Percentiles rank a stretch among this genome's conserved stretches.
Conservation (phyloP, 805 yeast genomes). For the Yarrowia bubula region DNA sequence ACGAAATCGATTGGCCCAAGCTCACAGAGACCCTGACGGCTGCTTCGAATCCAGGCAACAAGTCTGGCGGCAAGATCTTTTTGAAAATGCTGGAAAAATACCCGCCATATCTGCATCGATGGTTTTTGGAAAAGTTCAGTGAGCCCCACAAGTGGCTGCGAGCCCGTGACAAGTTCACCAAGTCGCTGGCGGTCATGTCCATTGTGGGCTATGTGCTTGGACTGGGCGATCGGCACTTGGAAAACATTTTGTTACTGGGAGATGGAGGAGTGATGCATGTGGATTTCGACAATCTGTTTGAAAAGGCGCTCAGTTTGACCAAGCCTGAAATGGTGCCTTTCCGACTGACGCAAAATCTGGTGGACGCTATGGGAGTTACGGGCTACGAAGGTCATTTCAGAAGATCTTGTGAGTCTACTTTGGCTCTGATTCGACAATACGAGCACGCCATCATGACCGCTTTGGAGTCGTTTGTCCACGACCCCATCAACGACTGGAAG, state of each 20-base stretch:
- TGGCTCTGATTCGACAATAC: slow-evolving; percentile 65
- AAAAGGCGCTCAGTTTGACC: slow-evolving; percentile 64
- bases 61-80: slow-evolving; percentile 34
- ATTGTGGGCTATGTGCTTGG: slow-evolving; percentile 94
- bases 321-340: slow-evolving; percentile 96
- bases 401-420: slow-evolving; percentile 79
- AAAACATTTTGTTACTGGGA: slow-evolving; percentile 74
- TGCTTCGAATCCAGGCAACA: slow-evolving; percentile 33
- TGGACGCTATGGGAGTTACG: slow-evolving; percentile 83
- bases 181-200: slow-evolving; percentile 93
- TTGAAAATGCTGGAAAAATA: slow-evolving; percentile 40
- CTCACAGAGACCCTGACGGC: slow-evolving; percentile 29
- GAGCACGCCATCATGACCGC: slow-evolving; percentile 86
- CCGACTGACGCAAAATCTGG: slow-evolving; percentile 81
- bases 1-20: slow-evolving; percentile 33
- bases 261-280: slow-evolving; percentile 86
- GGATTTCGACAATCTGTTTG: slow-evolving; percentile 95
- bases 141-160: slow-evolving; percentile 87
- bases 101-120: slow-evolving; percentile 61
- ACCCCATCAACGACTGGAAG: slow-evolving; percentile 83
- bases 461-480: slow-evolving; percentile 87
- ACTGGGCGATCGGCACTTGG: slow-evolving; percentile 95
- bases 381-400: slow-evolving; percentile 91
- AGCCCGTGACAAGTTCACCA: slow-evolving; percentile 68
- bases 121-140: slow-evolving; percentile 87